Conservation (phyloP, 148 eudicot species). For the Nyssa sinensis region DNA sequence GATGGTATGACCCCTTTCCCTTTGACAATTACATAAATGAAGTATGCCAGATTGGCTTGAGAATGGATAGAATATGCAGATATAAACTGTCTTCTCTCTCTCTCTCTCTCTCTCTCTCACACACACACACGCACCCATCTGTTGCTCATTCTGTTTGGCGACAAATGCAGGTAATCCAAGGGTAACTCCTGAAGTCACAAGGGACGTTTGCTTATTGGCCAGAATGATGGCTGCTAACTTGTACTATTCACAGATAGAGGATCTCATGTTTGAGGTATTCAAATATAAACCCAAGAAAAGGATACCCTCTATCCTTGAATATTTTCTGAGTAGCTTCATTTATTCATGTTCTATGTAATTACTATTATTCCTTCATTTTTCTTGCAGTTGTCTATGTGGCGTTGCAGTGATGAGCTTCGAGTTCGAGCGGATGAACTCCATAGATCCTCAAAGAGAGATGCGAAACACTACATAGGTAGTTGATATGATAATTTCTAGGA, state of each 20-base stretch:
- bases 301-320: neutral
- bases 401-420: conserved; percentile 92
- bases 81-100: neutral
- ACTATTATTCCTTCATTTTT: neutral
- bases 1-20: conserved; percentile 59
- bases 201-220: conserved; percentile 97
- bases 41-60: neutral
- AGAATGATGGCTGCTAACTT: conserved; percentile 99
- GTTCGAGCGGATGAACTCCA: conserved; percentile 73
- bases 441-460: conserved; percentile 66
- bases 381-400: conserved; percentile 94
- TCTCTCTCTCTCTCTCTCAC: neutral
- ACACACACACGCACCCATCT: too few species aligned
- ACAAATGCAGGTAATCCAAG: conserved; percentile 81
- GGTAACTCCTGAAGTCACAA: conserved; percentile 99
- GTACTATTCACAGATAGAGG: conserved; percentile 95
- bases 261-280: conserved; percentile 97
- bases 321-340: neutral
- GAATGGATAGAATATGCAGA: neutral
- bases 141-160: conserved; percentile 2
- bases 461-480: conserved; percentile 93
- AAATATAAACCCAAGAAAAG: neutral
- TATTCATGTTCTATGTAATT: neutral
- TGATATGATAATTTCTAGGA: conserved; percentile 1
- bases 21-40: neutral